These are phyloP conservation scores for Solanum appendiculatum DNA, from an alignment of 257 asterid species.

Conservation along the genomic window DNA sequence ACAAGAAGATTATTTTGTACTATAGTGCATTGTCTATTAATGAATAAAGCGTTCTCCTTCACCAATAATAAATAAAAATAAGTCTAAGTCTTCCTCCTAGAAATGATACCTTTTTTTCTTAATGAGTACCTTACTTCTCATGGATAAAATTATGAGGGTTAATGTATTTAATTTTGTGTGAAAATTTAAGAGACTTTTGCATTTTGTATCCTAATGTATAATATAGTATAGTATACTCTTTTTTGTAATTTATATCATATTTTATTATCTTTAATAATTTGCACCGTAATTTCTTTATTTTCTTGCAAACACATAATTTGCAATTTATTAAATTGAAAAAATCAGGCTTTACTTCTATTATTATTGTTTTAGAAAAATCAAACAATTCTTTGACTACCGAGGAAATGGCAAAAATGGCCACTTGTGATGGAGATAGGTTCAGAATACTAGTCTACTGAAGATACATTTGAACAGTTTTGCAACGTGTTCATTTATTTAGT, in stretches of 20 bases:
- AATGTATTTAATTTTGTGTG: neutral
- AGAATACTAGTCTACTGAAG: neutral
- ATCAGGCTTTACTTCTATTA: neutral
- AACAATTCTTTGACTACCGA: neutral
- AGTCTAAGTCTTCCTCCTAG: neutral
- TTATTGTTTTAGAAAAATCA: neutral
- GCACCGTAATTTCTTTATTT: neutral
- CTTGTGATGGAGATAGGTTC: neutral
- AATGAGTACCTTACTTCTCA: neutral
- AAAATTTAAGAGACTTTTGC: neutral
- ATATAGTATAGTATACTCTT: no score
- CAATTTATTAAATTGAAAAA: neutral
- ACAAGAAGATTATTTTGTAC: no score
- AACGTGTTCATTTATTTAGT: neutral
- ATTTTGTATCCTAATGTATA: neutral
- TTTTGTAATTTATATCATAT: neutral
- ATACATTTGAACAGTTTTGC: neutral
- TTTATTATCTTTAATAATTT: neutral
- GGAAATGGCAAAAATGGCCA: neutral
- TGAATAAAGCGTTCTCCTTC: neutral
- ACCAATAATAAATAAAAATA: neutral
- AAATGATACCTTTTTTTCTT: neutral
- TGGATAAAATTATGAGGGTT: neutral
- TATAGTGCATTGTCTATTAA: no score
- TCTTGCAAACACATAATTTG: neutral